These are phyloP conservation scores for Teunomyces lycoperdinae DNA, from an alignment of 805 yeast species.

Conservation along the genomic window DNA sequence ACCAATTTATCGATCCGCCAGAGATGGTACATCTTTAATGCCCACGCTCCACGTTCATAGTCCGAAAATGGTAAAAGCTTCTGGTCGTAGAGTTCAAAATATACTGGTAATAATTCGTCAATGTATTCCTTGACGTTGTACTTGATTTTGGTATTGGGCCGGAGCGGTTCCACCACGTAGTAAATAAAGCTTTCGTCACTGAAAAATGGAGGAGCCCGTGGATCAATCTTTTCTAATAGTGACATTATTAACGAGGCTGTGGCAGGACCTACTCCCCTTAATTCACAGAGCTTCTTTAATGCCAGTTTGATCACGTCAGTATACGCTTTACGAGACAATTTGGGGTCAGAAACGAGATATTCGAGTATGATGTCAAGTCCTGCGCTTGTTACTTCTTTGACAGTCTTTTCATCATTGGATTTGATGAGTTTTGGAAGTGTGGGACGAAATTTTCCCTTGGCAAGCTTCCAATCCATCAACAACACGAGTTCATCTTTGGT, in stretches of 20 bases:
- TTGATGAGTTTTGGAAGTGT: slow-evolving; percentile 39
- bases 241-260: slow-evolving; percentile 46
- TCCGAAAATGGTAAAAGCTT: slow-evolving; percentile 9
- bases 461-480: slow-evolving; percentile 49
- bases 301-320: slow-evolving; percentile 18
- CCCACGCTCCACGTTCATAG: slow-evolving; percentile 39
- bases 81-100: slow-evolving; percentile 9
- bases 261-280: slow-evolving; percentile 52
- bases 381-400: slow-evolving; percentile 25
- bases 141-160: slow-evolving; percentile 32
- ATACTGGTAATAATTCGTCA: slow-evolving; percentile 29
- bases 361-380: slow-evolving; percentile 20
- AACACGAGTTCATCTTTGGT: slow-evolving; percentile 38
- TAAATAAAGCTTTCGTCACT: slow-evolving; percentile 47
- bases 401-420: slow-evolving; percentile 31
- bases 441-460: slow-evolving; percentile 43
- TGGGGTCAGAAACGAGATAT: slow-evolving; percentile 6
- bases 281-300: slow-evolving; percentile 29
- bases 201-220: slow-evolving; percentile 42
- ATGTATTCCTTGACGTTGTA: slow-evolving; percentile 42
- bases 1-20: slow-evolving; percentile 22
- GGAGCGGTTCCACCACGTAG: slow-evolving; percentile 24
- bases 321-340: slow-evolving; percentile 13
- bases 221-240: slow-evolving; percentile 18
- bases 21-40: slow-evolving; percentile 29